A percentile compares a stretch with the other conserved stretches of the same genome.
These are phyloP conservation scores for Saccharomycopsis olivae DNA, from an alignment of 805 yeast species.

Conservation along the genomic window DNA sequence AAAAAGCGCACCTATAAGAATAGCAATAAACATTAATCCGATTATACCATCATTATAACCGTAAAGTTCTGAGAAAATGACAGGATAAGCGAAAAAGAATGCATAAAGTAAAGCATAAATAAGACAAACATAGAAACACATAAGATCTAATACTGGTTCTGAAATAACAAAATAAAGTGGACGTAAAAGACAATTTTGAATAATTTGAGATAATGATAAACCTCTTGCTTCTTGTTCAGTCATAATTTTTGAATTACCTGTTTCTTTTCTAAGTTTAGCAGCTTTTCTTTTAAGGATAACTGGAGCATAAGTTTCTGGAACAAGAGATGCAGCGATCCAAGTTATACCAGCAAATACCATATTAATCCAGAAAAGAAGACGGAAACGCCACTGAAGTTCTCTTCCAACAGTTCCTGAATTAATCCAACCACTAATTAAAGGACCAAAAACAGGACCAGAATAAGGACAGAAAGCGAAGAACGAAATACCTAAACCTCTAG, in stretches of 20 bases:
- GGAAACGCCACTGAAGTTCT: slow-evolving; percentile 33
- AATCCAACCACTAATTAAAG: slow-evolving; percentile 80
- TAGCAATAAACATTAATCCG: slow-evolving; percentile 86
- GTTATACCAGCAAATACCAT: slow-evolving; percentile 84
- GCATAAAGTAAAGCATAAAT: slow-evolving; percentile 88
- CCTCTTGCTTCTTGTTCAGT: slow-evolving; percentile 88
- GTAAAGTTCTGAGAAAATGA: slow-evolving; percentile 67
- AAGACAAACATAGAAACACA: slow-evolving; percentile 79
- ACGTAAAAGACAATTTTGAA: slow-evolving; percentile 62
- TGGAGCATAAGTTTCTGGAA: slow-evolving; percentile 93
- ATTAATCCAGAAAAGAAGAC: slow-evolving; percentile 78
- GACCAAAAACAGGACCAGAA: slow-evolving; percentile 88
- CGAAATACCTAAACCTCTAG: slow-evolving; percentile 84
- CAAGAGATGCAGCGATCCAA: slow-evolving; percentile 52
- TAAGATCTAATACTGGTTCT: slow-evolving; percentile 77
- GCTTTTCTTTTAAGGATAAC: slow-evolving; percentile 65
- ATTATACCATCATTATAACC: slow-evolving; percentile 67
- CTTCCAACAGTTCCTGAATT: slow-evolving; percentile 47
- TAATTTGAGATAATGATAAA: slow-evolving; percentile 53
- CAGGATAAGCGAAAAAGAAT: slow-evolving; percentile 93
- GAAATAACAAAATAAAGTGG: slow-evolving; percentile 70
- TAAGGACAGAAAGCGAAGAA: slow-evolving; percentile 88
- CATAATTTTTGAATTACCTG: slow-evolving; percentile 77
- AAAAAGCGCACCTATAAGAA: slow-evolving; percentile 71
- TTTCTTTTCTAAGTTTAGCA: slow-evolving; percentile 53